Conservation (phyloP, 768 basidiomycete species). For the Termitomyces heimii region DNA sequence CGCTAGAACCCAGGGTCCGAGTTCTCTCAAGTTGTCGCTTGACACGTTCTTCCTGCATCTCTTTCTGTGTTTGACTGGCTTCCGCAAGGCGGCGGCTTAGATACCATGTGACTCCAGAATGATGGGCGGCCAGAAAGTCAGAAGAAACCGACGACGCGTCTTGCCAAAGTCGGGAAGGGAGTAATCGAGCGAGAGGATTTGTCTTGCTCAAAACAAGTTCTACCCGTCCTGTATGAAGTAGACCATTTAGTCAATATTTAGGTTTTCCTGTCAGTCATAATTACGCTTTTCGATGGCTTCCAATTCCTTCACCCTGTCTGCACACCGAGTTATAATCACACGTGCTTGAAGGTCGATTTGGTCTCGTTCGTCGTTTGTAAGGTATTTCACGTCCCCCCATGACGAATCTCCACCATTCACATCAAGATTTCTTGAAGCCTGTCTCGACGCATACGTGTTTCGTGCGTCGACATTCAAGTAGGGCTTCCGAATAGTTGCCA, state of each 20-base stretch:
- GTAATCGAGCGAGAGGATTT: constrained; percentile 61
- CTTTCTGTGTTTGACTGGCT: constrained; percentile 72
- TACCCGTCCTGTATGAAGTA: constrained; percentile 45
- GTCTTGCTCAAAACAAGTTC: constrained; percentile 60
- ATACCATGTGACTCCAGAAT: constrained; percentile 89
- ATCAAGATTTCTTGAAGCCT: constrained; percentile 50
- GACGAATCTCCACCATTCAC: constrained; percentile 36
- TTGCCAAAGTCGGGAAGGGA: constrained; percentile 65
- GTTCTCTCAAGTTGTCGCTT: constrained; percentile 83
- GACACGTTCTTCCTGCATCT: constrained; percentile 92
- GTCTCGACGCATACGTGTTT: constrained; percentile 43
- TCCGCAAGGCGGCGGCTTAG: constrained; percentile 77
- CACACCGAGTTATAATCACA: constrained; percentile 78
- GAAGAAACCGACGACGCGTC: constrained; percentile 47
- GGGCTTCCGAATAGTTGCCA: constrained; percentile 71
- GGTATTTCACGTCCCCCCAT: constrained; percentile 61
- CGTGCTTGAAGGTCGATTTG: constrained; percentile 93
- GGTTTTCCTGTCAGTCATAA: constrained; percentile 11
- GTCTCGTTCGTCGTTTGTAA: constrained; percentile 90
- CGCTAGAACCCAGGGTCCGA: constrained; percentile 77
- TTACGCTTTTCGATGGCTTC: constrained; percentile 86
- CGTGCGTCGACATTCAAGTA: constrained; percentile 80
- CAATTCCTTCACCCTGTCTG: constrained; percentile 83
- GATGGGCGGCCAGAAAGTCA: constrained; percentile 85
- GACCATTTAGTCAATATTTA: constrained; percentile 6